phyloP scores from a whole-genome alignment of 2,329 filamentous ascomycete genomes.

The Fusarium dimerum region DNA sequence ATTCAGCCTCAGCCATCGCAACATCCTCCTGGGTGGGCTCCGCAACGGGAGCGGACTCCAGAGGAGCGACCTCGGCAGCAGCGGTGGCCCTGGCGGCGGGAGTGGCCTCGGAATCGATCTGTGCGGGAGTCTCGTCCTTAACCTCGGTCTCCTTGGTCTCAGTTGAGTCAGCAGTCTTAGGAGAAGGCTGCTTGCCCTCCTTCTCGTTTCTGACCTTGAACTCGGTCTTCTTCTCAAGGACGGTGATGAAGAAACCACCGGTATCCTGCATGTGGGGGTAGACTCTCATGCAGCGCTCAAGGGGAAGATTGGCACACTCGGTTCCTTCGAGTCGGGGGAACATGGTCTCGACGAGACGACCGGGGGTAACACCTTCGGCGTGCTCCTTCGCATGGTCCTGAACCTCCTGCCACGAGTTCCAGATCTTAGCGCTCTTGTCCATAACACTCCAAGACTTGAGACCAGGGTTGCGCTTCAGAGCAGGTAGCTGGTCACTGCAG shows the following conservation, averaged over 20 bases:
- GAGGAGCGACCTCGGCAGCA: not conserved
- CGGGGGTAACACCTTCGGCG: slow-evolving; percentile 55
- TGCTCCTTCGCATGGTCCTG: slow-evolving; percentile 66
- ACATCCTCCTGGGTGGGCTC: slow-evolving; percentile 31
- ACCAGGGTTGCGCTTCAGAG: slow-evolving; percentile 74
- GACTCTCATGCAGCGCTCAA: slow-evolving; percentile 89
- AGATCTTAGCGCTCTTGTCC: slow-evolving; percentile 79
- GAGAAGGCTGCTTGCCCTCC: slow-evolving; percentile 41
- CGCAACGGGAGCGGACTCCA: not conserved
- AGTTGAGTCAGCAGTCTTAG: slow-evolving; percentile 15
- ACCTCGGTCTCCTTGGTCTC: not conserved
- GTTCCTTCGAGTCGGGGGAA: slow-evolving; percentile 66
- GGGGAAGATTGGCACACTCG: slow-evolving; percentile 65
- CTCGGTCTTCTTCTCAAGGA: slow-evolving; percentile 87
- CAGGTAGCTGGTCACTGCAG: slow-evolving; percentile 74
- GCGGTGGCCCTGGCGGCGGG: slow-evolving; percentile 15
- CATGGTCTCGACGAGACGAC: slow-evolving; percentile 76
- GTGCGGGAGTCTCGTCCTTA: not conserved
- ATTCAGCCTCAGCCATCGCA: slow-evolving; percentile 30
- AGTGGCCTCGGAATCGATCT: slow-evolving; percentile 6
- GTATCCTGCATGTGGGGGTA: slow-evolving; percentile 97
- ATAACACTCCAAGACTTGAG: slow-evolving; percentile 86
- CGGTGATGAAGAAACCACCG: slow-evolving; percentile 95
- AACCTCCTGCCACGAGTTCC: slow-evolving; percentile 81
- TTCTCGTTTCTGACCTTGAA: slow-evolving; percentile 76